Evolutionary conservation across 768 basidiomycete genomes (phyloP).

Genomic region (Hydnum rufescens): DNA sequence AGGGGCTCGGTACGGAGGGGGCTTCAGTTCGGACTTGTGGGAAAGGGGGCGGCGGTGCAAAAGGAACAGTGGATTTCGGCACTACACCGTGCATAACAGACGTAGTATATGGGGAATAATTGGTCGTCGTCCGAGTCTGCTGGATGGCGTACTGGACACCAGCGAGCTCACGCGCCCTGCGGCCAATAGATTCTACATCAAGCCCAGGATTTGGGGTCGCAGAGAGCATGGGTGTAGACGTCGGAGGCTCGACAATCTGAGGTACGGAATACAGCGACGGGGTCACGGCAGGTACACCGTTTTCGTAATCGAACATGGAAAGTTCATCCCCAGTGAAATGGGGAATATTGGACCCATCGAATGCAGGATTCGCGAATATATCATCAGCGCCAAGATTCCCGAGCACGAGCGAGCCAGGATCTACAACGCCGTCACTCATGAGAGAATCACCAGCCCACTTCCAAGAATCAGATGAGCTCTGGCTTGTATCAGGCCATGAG

Average conservation of each 20-base stretch:
- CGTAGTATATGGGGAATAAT: neutral
- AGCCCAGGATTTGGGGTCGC: neutral
- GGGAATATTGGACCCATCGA: too few species aligned
- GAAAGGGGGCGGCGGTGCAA: neutral
- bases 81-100: neutral
- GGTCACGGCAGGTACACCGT: too few species aligned
- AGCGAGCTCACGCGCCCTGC: neutral
- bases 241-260: neutral
- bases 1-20: neutral
- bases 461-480: neutral
- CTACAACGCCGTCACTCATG: neutral
- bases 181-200: neutral
- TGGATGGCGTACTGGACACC: neutral
- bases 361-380: neutral
- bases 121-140: neutral
- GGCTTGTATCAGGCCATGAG: neutral
- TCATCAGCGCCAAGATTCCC: neutral
- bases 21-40: neutral
- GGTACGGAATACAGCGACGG: neutral
- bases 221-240: neutral
- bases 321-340: neutral
- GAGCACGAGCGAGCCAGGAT: neutral
- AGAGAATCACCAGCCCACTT: neutral
- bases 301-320: neutral
- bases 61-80: neutral